These are phyloP conservation scores for Lyophyllum semitale DNA, from an alignment of 768 basidiomycete genomes.

Conservation along the genomic window DNA sequence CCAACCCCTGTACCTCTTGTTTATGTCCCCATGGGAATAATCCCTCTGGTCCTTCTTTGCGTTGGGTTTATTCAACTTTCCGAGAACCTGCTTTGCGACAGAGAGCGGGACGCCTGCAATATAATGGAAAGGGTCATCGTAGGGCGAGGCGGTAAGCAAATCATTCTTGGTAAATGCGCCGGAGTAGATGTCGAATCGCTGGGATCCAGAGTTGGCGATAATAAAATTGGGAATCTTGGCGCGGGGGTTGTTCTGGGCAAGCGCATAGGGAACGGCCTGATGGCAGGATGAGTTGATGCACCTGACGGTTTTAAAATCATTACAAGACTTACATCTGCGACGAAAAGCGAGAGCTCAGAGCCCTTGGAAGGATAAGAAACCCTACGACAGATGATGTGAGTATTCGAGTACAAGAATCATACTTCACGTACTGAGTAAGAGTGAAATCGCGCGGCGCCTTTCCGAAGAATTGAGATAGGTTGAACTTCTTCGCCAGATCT, in stretches of 20 bases:
- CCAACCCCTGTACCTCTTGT: constrained; percentile 39
- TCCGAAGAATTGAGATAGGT: constrained; percentile 66
- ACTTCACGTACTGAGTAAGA: constrained; percentile 49
- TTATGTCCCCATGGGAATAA: constrained; percentile 23
- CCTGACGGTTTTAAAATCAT: neutral
- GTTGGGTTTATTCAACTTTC: constrained; percentile 50
- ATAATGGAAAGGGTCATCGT: constrained; percentile 62
- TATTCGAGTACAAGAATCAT: neutral
- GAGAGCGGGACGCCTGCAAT: constrained; percentile 54
- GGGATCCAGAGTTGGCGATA: constrained; percentile 63
- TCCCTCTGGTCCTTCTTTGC: constrained; percentile 44
- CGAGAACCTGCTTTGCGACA: constrained; percentile 55
- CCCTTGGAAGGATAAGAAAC: constrained; percentile 61
- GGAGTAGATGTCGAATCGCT: constrained; percentile 66
- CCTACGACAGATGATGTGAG: constrained; percentile 31
- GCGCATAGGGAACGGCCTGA: constrained; percentile 57
- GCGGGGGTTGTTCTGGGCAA: constrained; percentile 65
- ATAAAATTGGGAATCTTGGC: constrained; percentile 60
- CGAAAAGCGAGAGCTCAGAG: constrained; percentile 61
- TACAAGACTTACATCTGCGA: constrained; percentile 38
- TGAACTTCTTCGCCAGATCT: constrained; percentile 56
- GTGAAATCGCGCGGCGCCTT: constrained; percentile 78
- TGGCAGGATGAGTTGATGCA: neutral
- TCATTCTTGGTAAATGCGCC: constrained; percentile 83
- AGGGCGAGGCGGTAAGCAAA: constrained; percentile 75